Base-by-base conservation (phyloP, 129 eudicot genomes). In the Rutidosis leptorrhynchoides region DNA sequence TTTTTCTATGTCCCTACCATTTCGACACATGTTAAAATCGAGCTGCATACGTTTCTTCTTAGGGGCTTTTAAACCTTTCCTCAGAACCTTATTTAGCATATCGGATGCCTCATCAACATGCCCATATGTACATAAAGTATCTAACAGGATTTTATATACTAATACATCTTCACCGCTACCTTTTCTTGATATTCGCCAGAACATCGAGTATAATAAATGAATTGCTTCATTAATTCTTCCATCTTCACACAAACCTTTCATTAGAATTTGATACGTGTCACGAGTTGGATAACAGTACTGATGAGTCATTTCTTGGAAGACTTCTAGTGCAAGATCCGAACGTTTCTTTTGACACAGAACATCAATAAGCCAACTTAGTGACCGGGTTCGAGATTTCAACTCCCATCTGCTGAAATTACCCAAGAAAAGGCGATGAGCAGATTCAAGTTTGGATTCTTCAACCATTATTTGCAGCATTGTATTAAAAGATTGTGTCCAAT, bases 151-250 rank as follows among this genome's bases (percentile, higher is more conserved):
- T 79, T 93, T 74, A 68, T 89, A 93, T 8, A 89, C 57, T 22
- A 84, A 83, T 33, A 93, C 81, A 93, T 93, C 96, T 37, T 72
- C 93, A 67, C 96, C 96, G 35, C 95, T 84, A 30, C 96, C 99
- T 75, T 87, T 93, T 27, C 73, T 83, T 40, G 99, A 89, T 65
- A 86, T 84, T 59, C 89, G 75, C 99, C 95, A 89, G 14, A 89
- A 90, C 96, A 93, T 86, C 3, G 89, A 80, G 72, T 89, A 84
- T 76, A 89, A 73, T 64, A 93, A 78, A 73, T 93, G 92, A 7
- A 83, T 93, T 25, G 96, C 99, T 69, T 93, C 99, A 58, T 83
- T 78, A 57, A 93, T 74, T 72, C 85, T 86, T 59, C 86, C 84
- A 74, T 86, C 96, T 30, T 68, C 80, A 64, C 99, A 93, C 60